Evolutionary conservation across 768 basidiomycete genomes (phyloP).

Genomic region (Russula sp.): DNA sequence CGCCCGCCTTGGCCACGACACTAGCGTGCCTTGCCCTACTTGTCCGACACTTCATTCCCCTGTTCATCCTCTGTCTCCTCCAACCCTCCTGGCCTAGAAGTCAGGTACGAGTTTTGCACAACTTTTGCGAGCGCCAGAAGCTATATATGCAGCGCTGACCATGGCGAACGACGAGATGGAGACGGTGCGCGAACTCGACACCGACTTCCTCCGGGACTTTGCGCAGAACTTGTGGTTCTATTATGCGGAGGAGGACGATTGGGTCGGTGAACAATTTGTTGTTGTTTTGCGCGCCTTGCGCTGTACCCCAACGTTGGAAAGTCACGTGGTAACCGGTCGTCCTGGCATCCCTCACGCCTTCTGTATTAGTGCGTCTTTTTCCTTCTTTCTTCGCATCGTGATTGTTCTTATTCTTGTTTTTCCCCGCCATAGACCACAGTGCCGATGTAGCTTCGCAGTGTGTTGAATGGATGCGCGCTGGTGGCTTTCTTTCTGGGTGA

Average conservation of each 20-base stretch:
- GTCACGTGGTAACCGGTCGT: slow-evolving; percentile 45
- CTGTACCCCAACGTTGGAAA: slow-evolving; percentile 40
- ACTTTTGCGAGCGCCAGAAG: slow-evolving; percentile 51
- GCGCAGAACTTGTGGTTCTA: slow-evolving; percentile 49
- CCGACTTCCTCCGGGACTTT: slow-evolving; percentile 41
- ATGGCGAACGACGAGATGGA: slow-evolving; percentile 73
- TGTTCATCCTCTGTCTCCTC: slow-evolving; percentile 44
- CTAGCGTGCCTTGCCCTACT: slow-evolving; percentile 47
- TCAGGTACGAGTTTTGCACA: slow-evolving; percentile 47
- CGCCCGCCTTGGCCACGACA: slow-evolving; percentile 45
- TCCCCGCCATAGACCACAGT: slow-evolving; percentile 38
- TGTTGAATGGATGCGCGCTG: slow-evolving; percentile 41
- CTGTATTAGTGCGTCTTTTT: slow-evolving; percentile 8
- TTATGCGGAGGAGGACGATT: slow-evolving; percentile 61
- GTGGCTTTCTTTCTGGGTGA: slow-evolving; percentile 20
- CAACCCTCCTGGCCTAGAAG: slow-evolving; percentile 51
- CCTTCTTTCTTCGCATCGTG: not conserved
- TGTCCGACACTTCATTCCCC: slow-evolving; percentile 34
- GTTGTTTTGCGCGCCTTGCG: slow-evolving; percentile 38
- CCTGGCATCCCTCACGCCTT: slow-evolving; percentile 24
- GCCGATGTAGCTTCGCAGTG: slow-evolving; percentile 51
- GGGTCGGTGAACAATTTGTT: slow-evolving; percentile 61
- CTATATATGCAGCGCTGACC: slow-evolving; percentile 51
- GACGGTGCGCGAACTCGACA: slow-evolving; percentile 53
- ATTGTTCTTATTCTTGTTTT: not conserved